These are phyloP conservation scores for Poterioochromonas sp. DNA, from an alignment of 352 stramenopile species.

Conservation along the genomic window DNA sequence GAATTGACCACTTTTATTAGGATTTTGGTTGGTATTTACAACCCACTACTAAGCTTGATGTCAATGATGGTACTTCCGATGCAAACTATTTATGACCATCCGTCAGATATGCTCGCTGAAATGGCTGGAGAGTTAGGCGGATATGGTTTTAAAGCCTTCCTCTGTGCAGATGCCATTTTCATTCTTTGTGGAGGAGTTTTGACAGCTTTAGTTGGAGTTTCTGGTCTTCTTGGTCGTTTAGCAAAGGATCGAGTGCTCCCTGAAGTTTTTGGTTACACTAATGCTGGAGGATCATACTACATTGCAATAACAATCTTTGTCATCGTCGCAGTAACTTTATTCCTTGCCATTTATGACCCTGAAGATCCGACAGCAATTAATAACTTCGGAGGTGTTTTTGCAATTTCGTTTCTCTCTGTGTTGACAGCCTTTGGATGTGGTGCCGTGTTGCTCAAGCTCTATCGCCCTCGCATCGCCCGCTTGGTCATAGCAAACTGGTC, in stretches of 20 bases:
- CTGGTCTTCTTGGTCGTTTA: neutral
- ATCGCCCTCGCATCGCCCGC: neutral
- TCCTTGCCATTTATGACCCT: constrained; percentile 1
- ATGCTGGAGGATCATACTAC: neutral
- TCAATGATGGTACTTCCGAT: constrained; percentile 11
- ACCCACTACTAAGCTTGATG: constrained; percentile 3
- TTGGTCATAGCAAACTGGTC: neutral
- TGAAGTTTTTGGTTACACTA: neutral
- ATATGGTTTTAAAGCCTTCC: neutral
- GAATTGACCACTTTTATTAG: too few relatives aligned
- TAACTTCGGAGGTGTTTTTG: constrained; percentile 17
- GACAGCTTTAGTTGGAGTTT: constrained; percentile 1
- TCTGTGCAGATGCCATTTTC: neutral
- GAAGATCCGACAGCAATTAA: neutral
- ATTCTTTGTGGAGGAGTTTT: constrained; percentile 1
- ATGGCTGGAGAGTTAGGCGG: neutral
- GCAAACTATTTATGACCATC: constrained; percentile 1
- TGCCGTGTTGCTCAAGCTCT: neutral
- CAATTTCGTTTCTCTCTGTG: neutral
- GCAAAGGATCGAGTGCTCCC: neutral
- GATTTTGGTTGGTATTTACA: constrained; percentile 1
- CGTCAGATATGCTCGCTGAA: neutral
- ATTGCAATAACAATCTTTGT: neutral
- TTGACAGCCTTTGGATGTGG: neutral
- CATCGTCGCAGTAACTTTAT: neutral